Conservation (phyloP, 2,329 filamentous ascomycete species). For the Colletotrichum plurivorum region DNA sequence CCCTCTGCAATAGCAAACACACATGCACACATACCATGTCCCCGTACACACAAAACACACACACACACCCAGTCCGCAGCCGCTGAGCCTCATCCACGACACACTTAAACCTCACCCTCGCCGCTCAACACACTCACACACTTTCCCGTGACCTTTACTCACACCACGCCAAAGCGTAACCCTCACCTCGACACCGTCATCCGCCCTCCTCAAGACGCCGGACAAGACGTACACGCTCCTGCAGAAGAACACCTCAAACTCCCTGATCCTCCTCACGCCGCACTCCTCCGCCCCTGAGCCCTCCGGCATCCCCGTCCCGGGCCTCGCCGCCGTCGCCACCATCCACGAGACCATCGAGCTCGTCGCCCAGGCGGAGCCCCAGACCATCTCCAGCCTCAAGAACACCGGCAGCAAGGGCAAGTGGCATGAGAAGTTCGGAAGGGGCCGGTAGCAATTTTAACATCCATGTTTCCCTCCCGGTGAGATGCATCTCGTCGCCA, state of each 20-base stretch:
- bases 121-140: background rate
- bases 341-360: constrained; percentile 76
- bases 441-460: constrained; percentile 52
- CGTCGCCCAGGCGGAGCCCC: constrained; percentile 54
- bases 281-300: constrained; percentile 37
- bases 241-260: constrained; percentile 78
- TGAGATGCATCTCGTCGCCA: background rate
- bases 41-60: too few species aligned
- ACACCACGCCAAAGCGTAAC: constrained; percentile 55
- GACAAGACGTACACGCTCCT: constrained; percentile 70
- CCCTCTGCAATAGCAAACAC: too few species aligned
- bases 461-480: too few species aligned
- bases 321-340: constrained; percentile 66
- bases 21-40: too few species aligned
- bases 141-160: background rate
- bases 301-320: constrained; percentile 43
- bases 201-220: constrained; percentile 66
- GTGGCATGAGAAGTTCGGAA: constrained; percentile 73
- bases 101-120: constrained; percentile 4
- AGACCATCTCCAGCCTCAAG: constrained; percentile 45
- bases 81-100: constrained; percentile 28
- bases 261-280: constrained; percentile 69
- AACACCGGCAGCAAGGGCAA: constrained; percentile 60
- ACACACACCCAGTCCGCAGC: constrained; percentile 8
- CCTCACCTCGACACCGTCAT: constrained; percentile 63